These are phyloP conservation scores for Lachnellula subtilissima DNA, from an alignment of 2,329 filamentous ascomycete species.

Conservation along the genomic window DNA sequence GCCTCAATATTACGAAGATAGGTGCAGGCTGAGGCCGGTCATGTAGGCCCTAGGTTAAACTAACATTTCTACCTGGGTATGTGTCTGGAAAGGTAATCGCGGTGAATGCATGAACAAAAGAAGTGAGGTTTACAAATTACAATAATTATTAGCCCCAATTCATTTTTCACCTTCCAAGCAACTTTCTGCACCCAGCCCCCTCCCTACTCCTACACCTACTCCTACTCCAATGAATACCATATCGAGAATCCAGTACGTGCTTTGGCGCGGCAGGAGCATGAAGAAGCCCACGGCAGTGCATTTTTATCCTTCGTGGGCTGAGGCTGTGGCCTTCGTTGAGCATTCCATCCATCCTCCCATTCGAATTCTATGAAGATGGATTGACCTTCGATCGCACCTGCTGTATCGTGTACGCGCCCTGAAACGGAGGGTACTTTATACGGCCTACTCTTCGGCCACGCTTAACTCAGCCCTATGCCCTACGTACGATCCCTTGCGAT, in stretches of 20 bases:
- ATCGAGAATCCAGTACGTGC: not conserved
- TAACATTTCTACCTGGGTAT: no score
- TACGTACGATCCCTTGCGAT: no score
- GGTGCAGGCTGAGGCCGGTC: no score
- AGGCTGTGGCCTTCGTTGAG: not conserved
- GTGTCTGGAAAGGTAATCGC: not conserved
- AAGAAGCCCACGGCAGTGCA: not conserved
- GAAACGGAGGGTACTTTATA: no score
- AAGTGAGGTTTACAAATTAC: no score
- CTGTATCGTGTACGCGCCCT: no score
- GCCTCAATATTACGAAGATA: no score
- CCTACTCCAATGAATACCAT: not conserved
- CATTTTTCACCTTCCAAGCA: not conserved
- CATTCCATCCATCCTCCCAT: not conserved
- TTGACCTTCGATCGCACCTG: not conserved
- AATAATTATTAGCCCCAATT: not conserved
- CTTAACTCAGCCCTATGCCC: no score
- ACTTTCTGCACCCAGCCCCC: not conserved
- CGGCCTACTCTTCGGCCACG: no score
- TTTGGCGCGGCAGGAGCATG: not conserved
- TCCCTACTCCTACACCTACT: not conserved
- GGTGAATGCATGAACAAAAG: not conserved
- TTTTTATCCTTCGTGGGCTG: not conserved
- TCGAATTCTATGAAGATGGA: not conserved
- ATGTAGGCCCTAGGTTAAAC: no score